phyloP scores from a whole-genome alignment of 108 stramenopile genomes.

The Parmales sp. region DNA sequence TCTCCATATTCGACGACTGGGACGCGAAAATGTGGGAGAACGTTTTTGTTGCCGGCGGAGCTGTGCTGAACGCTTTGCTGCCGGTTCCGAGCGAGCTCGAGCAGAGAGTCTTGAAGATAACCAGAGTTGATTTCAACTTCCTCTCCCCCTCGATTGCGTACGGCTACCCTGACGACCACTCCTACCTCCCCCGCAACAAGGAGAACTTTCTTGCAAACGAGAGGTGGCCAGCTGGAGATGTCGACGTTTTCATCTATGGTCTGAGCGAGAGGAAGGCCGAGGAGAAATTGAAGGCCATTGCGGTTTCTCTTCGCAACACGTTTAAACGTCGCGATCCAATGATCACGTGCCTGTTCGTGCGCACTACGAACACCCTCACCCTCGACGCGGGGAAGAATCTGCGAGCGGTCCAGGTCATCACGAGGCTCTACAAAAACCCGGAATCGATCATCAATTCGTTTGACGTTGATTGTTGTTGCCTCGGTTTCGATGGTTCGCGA shows the following conservation, averaged over 20 bases:
- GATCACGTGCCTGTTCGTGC: background rate
- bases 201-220: background rate
- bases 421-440: background rate
- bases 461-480: background rate
- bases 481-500: background rate
- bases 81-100: background rate
- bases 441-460: background rate
- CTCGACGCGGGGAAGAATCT: background rate
- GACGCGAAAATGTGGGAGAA: background rate
- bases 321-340: background rate
- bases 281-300: background rate
- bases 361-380: background rate
- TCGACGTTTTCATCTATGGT: background rate
- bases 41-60: background rate
- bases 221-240: background rate
- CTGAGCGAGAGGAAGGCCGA: background rate
- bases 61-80: background rate
- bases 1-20: background rate
- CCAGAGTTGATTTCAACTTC: background rate
- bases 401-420: background rate
- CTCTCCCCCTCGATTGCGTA: too few relatives aligned
- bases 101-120: background rate
- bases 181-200: background rate
- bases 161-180: too few relatives aligned
- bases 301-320: too few relatives aligned